These are phyloP conservation scores for Cryptosporidium sp. DNA, from an alignment of 169 alveolate species.

Conservation along the genomic window DNA sequence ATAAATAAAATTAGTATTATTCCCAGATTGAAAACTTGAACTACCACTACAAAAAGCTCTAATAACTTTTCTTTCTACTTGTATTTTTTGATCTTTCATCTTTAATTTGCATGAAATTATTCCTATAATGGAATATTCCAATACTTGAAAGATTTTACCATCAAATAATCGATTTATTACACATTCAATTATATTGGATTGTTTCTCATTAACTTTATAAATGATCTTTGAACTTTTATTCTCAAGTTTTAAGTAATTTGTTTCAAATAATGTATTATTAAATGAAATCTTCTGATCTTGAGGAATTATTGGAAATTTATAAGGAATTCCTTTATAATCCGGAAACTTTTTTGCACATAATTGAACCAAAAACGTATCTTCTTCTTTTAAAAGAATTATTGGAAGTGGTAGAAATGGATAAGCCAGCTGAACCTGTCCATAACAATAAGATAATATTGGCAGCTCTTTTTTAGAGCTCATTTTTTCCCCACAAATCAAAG, in stretches of 20 bases:
- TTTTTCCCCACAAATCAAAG: constrained; percentile 12
- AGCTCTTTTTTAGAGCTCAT: neutral
- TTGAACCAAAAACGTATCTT: constrained; percentile 58
- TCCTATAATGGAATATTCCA: constrained; percentile 39
- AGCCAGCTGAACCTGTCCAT: constrained; percentile 48
- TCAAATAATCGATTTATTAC: constrained; percentile 17
- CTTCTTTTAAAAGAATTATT: constrained; percentile 21
- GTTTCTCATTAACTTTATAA: neutral
- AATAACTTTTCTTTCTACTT: constrained; percentile 26
- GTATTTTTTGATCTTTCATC: neutral
- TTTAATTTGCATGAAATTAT: constrained; percentile 19
- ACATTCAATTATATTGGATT: constrained; percentile 18
- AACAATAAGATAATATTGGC: constrained; percentile 29
- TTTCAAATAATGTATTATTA: constrained; percentile 31
- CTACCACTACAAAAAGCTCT: constrained; percentile 46
- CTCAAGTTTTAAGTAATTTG: neutral
- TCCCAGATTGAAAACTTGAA: constrained; percentile 5
- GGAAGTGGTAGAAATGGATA: constrained; percentile 56
- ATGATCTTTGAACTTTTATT: neutral
- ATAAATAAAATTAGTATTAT: neutral
- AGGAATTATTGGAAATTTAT: constrained; percentile 44
- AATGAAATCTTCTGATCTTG: constrained; percentile 1
- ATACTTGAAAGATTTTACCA: constrained; percentile 8
- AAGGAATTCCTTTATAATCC: constrained; percentile 34
- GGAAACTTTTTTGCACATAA: constrained; percentile 36